Evolutionary conservation across 306 rosid genomes (phyloP).

Genomic region (Ziziphus jujuba): DNA sequence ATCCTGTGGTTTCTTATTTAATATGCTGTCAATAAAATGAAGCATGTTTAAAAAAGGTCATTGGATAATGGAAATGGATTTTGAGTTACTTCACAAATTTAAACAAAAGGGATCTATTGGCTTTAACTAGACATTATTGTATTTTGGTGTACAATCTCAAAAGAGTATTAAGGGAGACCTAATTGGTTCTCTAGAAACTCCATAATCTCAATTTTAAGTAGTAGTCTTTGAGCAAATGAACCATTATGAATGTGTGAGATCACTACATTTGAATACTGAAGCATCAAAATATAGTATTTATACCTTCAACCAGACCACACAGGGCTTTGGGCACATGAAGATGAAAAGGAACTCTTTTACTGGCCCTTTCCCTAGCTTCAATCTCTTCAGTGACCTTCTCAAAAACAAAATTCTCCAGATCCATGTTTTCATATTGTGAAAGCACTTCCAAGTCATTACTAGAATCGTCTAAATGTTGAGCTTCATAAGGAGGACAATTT

Average conservation of each 20-base stretch:
- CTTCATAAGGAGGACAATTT: constrained; percentile 58
- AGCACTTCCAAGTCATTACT: constrained; percentile 70
- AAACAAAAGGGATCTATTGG: not conserved
- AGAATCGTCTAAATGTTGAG: constrained; percentile 60
- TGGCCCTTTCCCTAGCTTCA: constrained; percentile 75
- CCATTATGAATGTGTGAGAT: not conserved
- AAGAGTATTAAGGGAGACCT: constrained; percentile 3
- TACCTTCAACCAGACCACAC: constrained; percentile 79
- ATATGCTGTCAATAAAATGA: too few relatives aligned
- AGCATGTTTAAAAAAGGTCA: not conserved
- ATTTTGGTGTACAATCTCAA: not conserved
- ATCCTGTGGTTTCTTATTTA: not conserved
- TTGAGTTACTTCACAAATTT: not conserved
- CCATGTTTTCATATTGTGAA: constrained; percentile 88
- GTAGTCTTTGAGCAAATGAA: not conserved
- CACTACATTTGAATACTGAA: not conserved
- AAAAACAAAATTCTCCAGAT: constrained; percentile 81
- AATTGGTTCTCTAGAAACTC: constrained; percentile 8
- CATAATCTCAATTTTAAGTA: not conserved
- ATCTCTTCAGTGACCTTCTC: constrained; percentile 87
- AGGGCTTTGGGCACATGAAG: constrained; percentile 79
- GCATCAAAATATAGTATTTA: constrained; percentile 9
- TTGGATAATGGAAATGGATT: not conserved
- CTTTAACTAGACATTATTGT: not conserved
- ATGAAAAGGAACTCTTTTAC: constrained; percentile 71